Evolutionary conservation across 2,329 filamentous ascomycete species (phyloP), one percentile per base, ranked within the genome.

Genomic region (Monosporascus sp.): DNA sequence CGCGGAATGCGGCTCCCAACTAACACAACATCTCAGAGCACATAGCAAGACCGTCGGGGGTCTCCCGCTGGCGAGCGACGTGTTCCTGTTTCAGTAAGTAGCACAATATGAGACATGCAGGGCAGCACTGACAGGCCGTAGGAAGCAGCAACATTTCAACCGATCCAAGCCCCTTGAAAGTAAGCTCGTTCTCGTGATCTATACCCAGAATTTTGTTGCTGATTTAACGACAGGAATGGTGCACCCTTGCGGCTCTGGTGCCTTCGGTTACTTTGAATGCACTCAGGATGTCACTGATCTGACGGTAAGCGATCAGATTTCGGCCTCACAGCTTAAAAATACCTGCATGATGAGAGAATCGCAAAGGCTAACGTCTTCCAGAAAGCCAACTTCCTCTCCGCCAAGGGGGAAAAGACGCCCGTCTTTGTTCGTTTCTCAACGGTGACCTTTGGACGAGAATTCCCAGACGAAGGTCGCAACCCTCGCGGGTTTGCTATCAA

Each of bases 401-500:
- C 66, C 14, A 61, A 67, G 3, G 75, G 74, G 47, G 82, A 84
- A 60, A 68, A 81, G 61, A 83, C 80, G 0, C 63, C 79, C 1
- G 67, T 79, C 6, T 83, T 84, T 53, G 68, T 78, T 18, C 78
- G 81, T 9, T 81, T 84, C 62, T 84, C 81, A 0, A 84, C 61
- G 7, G 62, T 63, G 2, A 60, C 53, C 8, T 48, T 55, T 9
- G 62, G 60, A 37, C 50, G 55, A 18, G 66, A 63, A 35, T 64
- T 52, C 15, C 56, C 69, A 48, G 76, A 77, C 48, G 74, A 78
- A 22, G 60, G 55, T 37, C 24, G 60, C 49, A 52, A 58, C 46
- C 83, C 83, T 37, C 76, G 83, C 62, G 85, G 85, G 5, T 87
- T 87, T 63, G 77, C 82, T 6, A 72, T 86, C 64, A 88, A 87